These are phyloP conservation scores for Linum usitatissimum DNA, from an alignment of 345 rosid species.

Conservation along the genomic window DNA sequence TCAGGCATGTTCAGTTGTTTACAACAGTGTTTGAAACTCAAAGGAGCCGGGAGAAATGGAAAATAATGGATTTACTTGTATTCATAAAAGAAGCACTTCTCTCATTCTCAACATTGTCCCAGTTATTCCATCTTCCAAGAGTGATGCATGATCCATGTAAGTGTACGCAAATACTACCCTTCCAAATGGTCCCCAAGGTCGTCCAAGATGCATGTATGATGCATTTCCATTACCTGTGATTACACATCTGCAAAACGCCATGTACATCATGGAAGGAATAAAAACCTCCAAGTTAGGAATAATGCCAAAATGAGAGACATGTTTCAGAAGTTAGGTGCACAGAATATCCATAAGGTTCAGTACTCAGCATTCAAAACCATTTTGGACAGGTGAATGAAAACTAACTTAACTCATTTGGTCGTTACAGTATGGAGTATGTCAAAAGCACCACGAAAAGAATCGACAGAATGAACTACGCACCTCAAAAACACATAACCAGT, in stretches of 20 bases:
- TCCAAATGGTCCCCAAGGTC: slow-evolving; percentile 97
- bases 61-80: slow-evolving; percentile 38
- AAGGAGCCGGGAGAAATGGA: neutral
- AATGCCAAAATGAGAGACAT: neutral
- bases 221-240: slow-evolving; percentile 72
- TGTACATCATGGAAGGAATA: neutral
- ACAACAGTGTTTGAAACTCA: neutral
- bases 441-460: neutral
- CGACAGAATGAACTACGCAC: slow-evolving; percentile 22
- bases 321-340: neutral
- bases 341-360: neutral
- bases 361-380: no score
- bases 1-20: no score
- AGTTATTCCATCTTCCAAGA: slow-evolving; percentile 73
- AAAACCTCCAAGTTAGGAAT: neutral
- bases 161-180: slow-evolving; percentile 80
- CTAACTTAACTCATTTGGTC: no score
- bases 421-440: neutral
- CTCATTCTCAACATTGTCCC: slow-evolving; percentile 91
- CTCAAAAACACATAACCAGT: slow-evolving; percentile 91
- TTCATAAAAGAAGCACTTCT: slow-evolving; percentile 90
- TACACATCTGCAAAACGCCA: slow-evolving; percentile 55
- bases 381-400: no score
- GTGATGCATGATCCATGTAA: slow-evolving; percentile 72
- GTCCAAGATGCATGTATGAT: slow-evolving; percentile 59